Conservation (phyloP, 1,139 yeast species). For the Taphrina betulina region DNA sequence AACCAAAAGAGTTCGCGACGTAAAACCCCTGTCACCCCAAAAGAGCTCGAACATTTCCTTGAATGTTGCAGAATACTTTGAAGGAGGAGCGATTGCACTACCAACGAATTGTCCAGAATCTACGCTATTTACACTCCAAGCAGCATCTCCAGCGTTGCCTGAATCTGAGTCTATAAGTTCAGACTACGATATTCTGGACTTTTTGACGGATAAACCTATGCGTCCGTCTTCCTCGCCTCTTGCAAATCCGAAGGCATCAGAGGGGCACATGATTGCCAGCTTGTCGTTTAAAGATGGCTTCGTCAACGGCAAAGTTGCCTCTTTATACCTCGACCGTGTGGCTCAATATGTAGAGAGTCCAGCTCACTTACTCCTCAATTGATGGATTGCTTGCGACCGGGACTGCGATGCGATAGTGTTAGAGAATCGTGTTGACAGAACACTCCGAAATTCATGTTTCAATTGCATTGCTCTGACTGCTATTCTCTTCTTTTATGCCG, state of each 20-base stretch:
- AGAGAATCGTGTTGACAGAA: no score
- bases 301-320: slow-evolving; percentile 8
- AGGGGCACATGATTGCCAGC: slow-evolving; percentile 14
- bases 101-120: slow-evolving; percentile 9
- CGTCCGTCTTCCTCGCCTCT: not conserved
- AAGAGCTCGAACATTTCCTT: not conserved
- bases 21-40: slow-evolving; percentile 1
- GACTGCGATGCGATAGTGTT: no score
- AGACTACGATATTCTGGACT: slow-evolving; percentile 16
- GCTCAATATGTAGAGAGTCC: slow-evolving; percentile 28
- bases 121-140: slow-evolving; percentile 16
- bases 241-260: not conserved
- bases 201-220: slow-evolving; percentile 1
- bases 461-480: no score
- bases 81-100: slow-evolving; percentile 14
- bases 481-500: not conserved
- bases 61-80: slow-evolving; percentile 17
- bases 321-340: slow-evolving; percentile 22
- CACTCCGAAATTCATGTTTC: no score
- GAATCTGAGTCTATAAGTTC: not conserved
- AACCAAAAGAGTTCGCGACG: not conserved
- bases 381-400: no score
- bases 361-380: slow-evolving; percentile 15
- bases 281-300: slow-evolving; percentile 26
- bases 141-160: slow-evolving; percentile 2